Evolutionary conservation across 306 rosid genomes (phyloP), one percentile per base, ranked within the genome.

Genomic region (Cucumis melo): DNA sequence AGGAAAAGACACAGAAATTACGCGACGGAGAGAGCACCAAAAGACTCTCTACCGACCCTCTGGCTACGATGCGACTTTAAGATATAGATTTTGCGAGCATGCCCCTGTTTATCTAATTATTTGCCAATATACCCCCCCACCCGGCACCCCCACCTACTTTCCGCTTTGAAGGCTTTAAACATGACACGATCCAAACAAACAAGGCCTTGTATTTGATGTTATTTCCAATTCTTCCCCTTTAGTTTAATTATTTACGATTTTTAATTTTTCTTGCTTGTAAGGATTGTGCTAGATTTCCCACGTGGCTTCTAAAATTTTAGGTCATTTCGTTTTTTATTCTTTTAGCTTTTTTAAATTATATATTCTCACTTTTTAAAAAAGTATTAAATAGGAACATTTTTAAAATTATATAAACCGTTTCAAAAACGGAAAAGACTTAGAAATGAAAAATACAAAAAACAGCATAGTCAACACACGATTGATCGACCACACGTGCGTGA

Each of bases 11-110:
- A 67, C 57, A 61, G 71, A 79, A 74, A 71, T 61, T 51, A 16
- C 74, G 51, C 51, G 50, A 72, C 62, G 75, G 62, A 75, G 76
- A 59, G 76, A 53, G 54, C 15, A 13, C 58, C 57, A 27, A 51
- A 19, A 23, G 12, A 78, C 78, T 59, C 80, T 60, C 80, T 23
- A 78, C 87, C 77, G 78, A 78, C 80, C 71, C 77, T 67, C 79
- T 51, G 77, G 77, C 77, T 15, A 51, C 77, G 46, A 29, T 9
- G 42, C 46, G 77, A 73, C 77, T 51, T 73, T 51, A 36, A 73
- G 29, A 51, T 55, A 24, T 16, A 29, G 77, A 12, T 73, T 72
- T 51, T 73, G 46, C 77, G 1, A 15, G 0, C 15, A 14, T 50
- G 24, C 57, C 77, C 62, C 41, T 70, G 1, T 12, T 68, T 38